Evolutionary conservation across 495 filamentous ascomycete species (phyloP), one percentile per base, ranked within the genome.

Genomic region (Jackrogersella multiformis): DNA sequence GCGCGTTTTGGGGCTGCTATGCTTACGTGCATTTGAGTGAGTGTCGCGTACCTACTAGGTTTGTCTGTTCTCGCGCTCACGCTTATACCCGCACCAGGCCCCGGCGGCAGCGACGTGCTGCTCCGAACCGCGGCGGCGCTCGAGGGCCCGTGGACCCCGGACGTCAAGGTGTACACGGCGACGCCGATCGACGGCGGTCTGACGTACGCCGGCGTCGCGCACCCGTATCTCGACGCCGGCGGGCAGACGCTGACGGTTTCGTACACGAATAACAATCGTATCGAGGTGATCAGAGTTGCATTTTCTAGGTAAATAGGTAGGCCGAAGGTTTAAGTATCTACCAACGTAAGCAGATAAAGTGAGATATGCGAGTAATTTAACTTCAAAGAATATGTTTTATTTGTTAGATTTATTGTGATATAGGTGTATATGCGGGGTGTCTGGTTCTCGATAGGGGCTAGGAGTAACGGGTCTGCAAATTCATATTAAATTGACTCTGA

Each of bases 61-160:
- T n/a, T n/a, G n/a, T n/a, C n/a, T n/a, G n/a, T n/a, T n/a, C n/a
- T n/a, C n/a, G n/a, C n/a, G n/a, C n/a, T n/a, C n/a, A n/a, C n/a
- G n/a, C n/a, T n/a, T n/a, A n/a, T n/a, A n/a, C n/a, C n/a, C n/a
- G n/a, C n/a, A n/a, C n/a, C 9, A 63, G 60, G 49, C 30, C 60
- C 60, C 6, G 60, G 49, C 5, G 53, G 69, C 3, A 48, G 60
- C 0, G 69, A 66, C 0, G 67, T 79, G 0, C 48, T 66, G 2
- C 38, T 78, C 20, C 63, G 77, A 24, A 76, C 76, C 0, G 76
- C 76, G 1, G 23, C 53, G 1, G 28, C 64, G 5, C 71, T 67
- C 1, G 74, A 77, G 55, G 77, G 77, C 0, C 77, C 77, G 2
- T 78, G 77, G 77, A 75, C 74, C 0, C 57, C 66, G 2, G 77